Base-by-base conservation (phyloP, 2,329 filamentous ascomycete genomes). In the Botryosphaeria dothidea region DNA sequence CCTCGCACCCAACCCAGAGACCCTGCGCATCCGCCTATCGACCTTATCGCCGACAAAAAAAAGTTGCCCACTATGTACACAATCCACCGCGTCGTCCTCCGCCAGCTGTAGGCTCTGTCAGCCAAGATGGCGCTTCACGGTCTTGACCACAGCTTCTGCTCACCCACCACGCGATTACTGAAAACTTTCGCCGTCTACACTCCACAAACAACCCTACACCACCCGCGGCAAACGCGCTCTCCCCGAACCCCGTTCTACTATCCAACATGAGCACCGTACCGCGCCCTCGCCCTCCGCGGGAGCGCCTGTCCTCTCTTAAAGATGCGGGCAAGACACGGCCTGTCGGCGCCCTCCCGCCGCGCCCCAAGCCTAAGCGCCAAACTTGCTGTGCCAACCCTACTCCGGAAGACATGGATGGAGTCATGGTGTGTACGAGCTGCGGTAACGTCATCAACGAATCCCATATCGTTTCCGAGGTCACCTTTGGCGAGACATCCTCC, bases 391-490 rank as follows among this genome's bases (percentile, higher is more conserved):
- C 70, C 17, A 58, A 57, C 4, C 75, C 73, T 4, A 66, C 72
- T 13, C 68, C 74, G 38, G 68, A 68, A 65, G 65, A 69, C 62
- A 21, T 57, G 51, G 75, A 79, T 57, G 77, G 76, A 62, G 69
- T 81, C 66, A 80, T 81, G 68, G 83, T 92, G 69, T 98, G 95
- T 79, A 87, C 88, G 67, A 90, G 87, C 52, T 98, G 95, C 77
- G 94, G 93, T 84, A 89, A 88, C 66, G 88, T 97, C 69, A 87
- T 94, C 64, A 90, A 91, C 70, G 91, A 96, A 74, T 89, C 88
- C 74, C 93, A 96, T 73, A 97, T 98, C 68, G 93, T 97, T 66
- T 87, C 92, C 56, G 95, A 99, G 77, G 87, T 98, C 67, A 90
- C 90, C 23, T 99, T 98, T 73, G 93, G 93, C 69, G 94, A 99